Evolutionary conservation across 2,329 filamentous ascomycete genomes (phyloP).

Genomic region (Colletotrichum horii): DNA sequence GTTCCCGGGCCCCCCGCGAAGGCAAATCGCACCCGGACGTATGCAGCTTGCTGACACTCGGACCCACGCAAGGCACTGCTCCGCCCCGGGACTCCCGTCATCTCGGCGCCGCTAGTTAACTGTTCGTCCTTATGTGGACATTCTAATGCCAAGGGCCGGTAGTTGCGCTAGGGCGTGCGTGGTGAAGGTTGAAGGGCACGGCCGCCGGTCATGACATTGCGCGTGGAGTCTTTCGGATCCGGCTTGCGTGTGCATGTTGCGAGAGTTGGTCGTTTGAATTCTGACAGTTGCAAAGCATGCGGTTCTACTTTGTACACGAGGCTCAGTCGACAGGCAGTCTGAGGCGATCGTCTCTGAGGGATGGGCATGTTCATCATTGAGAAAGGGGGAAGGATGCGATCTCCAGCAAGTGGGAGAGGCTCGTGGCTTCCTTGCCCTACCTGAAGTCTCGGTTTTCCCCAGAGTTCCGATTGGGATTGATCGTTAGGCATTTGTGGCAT

Average conservation of each 20-base stretch:
- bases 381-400: background rate
- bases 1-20: background rate
- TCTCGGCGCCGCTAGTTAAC: background rate
- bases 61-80: background rate
- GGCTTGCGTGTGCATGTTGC: background rate
- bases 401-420: background rate
- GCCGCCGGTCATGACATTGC: background rate
- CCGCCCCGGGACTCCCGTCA: background rate
- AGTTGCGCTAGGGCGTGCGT: background rate
- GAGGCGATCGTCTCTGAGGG: background rate
- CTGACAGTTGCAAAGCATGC: background rate
- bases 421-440: accelerated
- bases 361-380: background rate
- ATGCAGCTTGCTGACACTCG: conserved; percentile 5
- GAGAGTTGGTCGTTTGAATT: background rate
- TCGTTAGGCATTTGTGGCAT: background rate
- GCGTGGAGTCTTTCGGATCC: background rate
- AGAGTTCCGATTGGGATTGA: background rate
- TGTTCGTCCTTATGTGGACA: background rate
- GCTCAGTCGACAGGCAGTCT: background rate
- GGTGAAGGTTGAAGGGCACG: background rate
- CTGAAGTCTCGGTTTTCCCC: accelerated
- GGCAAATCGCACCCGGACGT: background rate
- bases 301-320: background rate
- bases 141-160: background rate